Percentiles rank a stretch among this genome's conserved stretches.
phyloP scores from a whole-genome alignment of 495 filamentous ascomycete genomes.

The Cairneyella variabilis region DNA sequence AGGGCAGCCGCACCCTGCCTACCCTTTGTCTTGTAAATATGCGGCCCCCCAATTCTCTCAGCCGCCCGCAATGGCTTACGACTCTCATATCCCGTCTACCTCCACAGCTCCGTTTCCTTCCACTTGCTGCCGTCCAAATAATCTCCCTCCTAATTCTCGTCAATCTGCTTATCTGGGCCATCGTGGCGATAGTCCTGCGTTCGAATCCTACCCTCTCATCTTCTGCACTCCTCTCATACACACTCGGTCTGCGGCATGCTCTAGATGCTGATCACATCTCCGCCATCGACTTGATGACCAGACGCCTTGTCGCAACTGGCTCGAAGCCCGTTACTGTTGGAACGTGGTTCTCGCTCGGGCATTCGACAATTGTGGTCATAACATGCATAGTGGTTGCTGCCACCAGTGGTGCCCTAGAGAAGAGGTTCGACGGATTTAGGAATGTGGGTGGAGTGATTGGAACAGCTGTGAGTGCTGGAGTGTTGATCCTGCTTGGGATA shows the following conservation, averaged over 20 bases:
- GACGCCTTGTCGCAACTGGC: conserved; percentile 81
- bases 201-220: conserved; percentile 59
- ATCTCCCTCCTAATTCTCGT: conserved; percentile 60
- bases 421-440: conserved; percentile 73
- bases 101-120: conserved; percentile 38
- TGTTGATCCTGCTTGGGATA: conserved; percentile 76
- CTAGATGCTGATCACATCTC: conserved; percentile 96
- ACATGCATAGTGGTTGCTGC: conserved; percentile 91
- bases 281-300: conserved; percentile 94
- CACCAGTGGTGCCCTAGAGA: conserved; percentile 75
- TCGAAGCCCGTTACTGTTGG: conserved; percentile 89
- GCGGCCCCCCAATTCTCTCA: background rate
- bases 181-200: conserved; percentile 62
- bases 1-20: no score
- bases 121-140: conserved; percentile 61
- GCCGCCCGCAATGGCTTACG: conserved; percentile 2
- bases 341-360: conserved; percentile 92
- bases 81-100: conserved; percentile 7
- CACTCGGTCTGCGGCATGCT: conserved; percentile 87
- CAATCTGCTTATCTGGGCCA: conserved; percentile 72
- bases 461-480: conserved; percentile 75
- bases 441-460: conserved; percentile 84
- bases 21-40: no score
- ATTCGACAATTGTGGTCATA: conserved; percentile 89
- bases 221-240: conserved; percentile 80